Conservation (phyloP, 805 yeast genomes). For the Torulaspora delbrueckii region DNA sequence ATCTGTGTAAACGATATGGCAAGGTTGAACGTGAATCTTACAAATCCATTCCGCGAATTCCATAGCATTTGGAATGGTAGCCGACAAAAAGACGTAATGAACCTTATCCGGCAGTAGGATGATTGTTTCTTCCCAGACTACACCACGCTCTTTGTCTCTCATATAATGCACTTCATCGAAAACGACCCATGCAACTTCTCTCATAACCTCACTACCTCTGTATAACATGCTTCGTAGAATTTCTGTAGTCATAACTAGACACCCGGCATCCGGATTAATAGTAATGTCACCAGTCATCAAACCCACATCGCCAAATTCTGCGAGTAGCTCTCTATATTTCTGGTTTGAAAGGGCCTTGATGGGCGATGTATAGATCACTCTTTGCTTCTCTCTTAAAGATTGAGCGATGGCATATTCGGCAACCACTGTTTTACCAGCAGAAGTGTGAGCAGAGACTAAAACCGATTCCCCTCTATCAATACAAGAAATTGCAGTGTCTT, state of each 20-base stretch:
- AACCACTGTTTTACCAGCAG: slow-evolving; percentile 96
- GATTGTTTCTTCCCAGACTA: slow-evolving; percentile 99
- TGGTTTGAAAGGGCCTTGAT: slow-evolving; percentile 93
- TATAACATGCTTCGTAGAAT: slow-evolving; percentile 94
- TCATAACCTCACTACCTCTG: slow-evolving; percentile 95
- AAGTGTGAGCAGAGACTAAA: slow-evolving; percentile 93
- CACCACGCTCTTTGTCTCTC: slow-evolving; percentile 98
- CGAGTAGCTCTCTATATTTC: slow-evolving; percentile 84
- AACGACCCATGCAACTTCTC: slow-evolving; percentile 98
- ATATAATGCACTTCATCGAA: slow-evolving; percentile 98
- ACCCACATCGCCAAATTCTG: slow-evolving; percentile 96
- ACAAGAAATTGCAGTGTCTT: slow-evolving; percentile 93
- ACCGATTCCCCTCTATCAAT: slow-evolving; percentile 94
- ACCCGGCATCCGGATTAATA: slow-evolving; percentile 96
- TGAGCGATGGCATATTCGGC: slow-evolving; percentile 97
- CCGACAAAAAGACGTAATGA: slow-evolving; percentile 87
- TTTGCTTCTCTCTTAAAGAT: slow-evolving; percentile 82
- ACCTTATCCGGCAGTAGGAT: slow-evolving; percentile 94
- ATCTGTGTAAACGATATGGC: slow-evolving; percentile 97
- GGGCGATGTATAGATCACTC: slow-evolving; percentile 94
- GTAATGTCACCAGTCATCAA: slow-evolving; percentile 99
- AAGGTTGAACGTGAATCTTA: slow-evolving; percentile 90
- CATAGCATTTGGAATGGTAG: slow-evolving; percentile 97
- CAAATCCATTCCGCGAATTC: slow-evolving; percentile 99
- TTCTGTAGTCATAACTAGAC: slow-evolving; percentile 98